Percentiles rank a stretch among this genome's conserved stretches.
phyloP scores from a whole-genome alignment of 306 rosid species.

The Pueraria montana region DNA sequence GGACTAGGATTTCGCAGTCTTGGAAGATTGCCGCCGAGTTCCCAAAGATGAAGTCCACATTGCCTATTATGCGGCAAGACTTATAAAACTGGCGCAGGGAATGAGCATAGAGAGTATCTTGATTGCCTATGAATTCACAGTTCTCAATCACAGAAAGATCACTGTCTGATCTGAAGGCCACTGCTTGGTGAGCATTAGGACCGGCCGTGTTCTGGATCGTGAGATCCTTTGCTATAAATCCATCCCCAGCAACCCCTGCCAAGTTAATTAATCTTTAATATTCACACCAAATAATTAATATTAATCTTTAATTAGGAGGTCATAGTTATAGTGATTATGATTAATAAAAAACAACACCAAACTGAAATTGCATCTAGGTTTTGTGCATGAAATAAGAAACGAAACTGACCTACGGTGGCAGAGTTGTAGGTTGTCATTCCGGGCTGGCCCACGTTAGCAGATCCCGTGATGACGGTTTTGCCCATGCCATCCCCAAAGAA shows the following conservation, averaged over 20 bases:
- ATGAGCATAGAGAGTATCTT: slow-evolving; percentile 89
- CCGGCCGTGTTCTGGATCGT: slow-evolving; percentile 90
- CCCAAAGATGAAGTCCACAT: slow-evolving; percentile 95
- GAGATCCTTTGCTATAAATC: slow-evolving; percentile 87
- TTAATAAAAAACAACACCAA: too few relatives aligned
- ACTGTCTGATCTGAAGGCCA: slow-evolving; percentile 91
- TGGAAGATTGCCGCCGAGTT: slow-evolving; percentile 87
- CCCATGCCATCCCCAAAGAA: slow-evolving; percentile 89
- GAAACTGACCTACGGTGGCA: slow-evolving; percentile 80
- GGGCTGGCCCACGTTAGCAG: slow-evolving; percentile 60
- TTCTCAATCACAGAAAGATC: slow-evolving; percentile 77
- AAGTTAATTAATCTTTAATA: slow-evolving; percentile 11
- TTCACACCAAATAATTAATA: too few relatives aligned
- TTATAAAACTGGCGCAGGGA: slow-evolving; percentile 86
- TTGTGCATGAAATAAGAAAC: too few relatives aligned
- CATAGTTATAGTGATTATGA: too few relatives aligned
- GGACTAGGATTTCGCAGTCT: slow-evolving; percentile 71
- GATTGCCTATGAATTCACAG: slow-evolving; percentile 89
- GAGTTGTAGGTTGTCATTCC: slow-evolving; percentile 72
- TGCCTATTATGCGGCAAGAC: slow-evolving; percentile 80
- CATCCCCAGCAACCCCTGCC: slow-evolving; percentile 88
- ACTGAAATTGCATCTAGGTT: too few relatives aligned
- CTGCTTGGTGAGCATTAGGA: slow-evolving; percentile 88
- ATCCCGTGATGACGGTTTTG: slow-evolving; percentile 80
- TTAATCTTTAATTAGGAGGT: too few relatives aligned